Base-by-base conservation (phyloP, 495 filamentous ascomycete genomes). In the Xylaria bambusicola region DNA sequence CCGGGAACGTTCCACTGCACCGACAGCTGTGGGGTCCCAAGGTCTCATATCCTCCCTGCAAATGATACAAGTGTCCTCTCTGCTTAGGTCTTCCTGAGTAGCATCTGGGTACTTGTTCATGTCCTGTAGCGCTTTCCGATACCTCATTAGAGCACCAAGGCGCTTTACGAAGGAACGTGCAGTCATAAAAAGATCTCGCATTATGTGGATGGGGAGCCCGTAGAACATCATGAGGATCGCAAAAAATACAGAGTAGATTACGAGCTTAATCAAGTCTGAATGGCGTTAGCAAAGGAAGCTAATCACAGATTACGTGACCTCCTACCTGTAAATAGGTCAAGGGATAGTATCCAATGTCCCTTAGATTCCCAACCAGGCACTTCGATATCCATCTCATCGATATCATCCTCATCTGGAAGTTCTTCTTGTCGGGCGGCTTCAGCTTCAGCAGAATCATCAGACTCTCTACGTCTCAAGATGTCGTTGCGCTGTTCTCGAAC, bases 341-440 rank as follows among this genome's bases (percentile, higher is more conserved):
- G 80, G 57, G 88, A 90, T 69, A 98, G 88, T 24, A 97, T 79
- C 88, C 91, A 98, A 52, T 91, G 88, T 18, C 94, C 91, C 73
- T 97, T 98, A 54, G 92, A 87, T 70, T 97, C 94, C 94, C 94
- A 98, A 17, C 94, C 94, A 1, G 92, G 89, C 7, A 96, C 88
- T 68, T 98, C 94, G 24, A 96, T 84, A 62, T 98, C 93, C 69
- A 93, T 86, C 68, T 95, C 91, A 50, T 95, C 88, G n/a, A 97
- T 82, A 51, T 93, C 89, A 15, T 89, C 86, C 58, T 90, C 88
- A 57, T 83, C 72, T 0, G 88, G 85, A 18, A 88, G 75, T 42
- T 82, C 80, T 24, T 77, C 73, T 54, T 77, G 66, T 21, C 78
- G 69, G 13, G 73, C 62, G 55, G 80, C 35, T 72, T 71, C 56